phyloP scores from a whole-genome alignment of 2,329 filamentous ascomycete genomes.

The Microcyclospora tardicrescens region DNA sequence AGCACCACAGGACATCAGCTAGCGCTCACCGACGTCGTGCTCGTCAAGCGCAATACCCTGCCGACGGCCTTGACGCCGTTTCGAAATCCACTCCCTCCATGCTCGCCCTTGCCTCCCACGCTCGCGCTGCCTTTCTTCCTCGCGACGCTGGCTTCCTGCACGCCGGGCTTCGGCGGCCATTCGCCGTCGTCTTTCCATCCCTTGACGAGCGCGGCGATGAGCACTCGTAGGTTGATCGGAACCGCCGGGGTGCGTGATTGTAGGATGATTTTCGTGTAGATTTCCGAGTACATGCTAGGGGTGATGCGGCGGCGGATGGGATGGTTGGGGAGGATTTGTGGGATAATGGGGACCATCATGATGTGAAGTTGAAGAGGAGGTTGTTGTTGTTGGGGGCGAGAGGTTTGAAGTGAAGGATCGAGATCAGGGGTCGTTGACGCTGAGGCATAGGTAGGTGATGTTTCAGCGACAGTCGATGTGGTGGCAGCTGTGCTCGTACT shows the following conservation, averaged over 20 bases:
- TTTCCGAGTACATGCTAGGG: constrained; percentile 59
- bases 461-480: constrained; percentile 1
- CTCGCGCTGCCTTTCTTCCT: constrained; percentile 16
- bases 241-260: constrained; percentile 70
- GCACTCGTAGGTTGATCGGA: constrained; percentile 73
- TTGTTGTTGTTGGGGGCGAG: constrained; percentile 1
- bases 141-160: constrained; percentile 33
- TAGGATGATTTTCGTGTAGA: constrained; percentile 81
- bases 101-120: constrained; percentile 3
- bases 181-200: constrained; percentile 91
- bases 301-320: constrained; percentile 66
- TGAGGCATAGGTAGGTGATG: constrained; percentile 7
- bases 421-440: constrained; percentile 9
- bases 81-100: constrained; percentile 19
- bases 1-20: too few relatives aligned
- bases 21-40: not conserved
- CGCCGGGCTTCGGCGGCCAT: constrained; percentile 61
- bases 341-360: constrained; percentile 54
- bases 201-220: constrained; percentile 66
- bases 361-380: constrained; percentile 6
- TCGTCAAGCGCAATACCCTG: constrained; percentile 26
- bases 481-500: not conserved
- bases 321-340: constrained; percentile 63
- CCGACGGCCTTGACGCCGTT: constrained; percentile 33
- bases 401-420: constrained; percentile 5